Evolutionary conservation across 345 rosid species (phyloP).

Genomic region (Noccaea bulbosa): DNA sequence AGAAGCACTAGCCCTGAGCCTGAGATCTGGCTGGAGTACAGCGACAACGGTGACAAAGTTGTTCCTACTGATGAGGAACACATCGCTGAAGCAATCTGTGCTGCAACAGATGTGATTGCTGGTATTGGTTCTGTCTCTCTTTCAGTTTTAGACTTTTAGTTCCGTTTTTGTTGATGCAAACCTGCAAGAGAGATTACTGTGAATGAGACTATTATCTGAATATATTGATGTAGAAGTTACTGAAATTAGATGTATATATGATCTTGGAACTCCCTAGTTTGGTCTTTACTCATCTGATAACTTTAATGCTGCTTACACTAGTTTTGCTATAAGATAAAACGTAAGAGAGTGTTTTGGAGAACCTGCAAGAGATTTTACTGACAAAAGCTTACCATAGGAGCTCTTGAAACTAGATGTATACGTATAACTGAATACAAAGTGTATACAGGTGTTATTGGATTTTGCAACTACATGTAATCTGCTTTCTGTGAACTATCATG

Average conservation of each 20-base stretch:
- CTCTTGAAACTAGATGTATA: too few relatives aligned
- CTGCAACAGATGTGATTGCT: slow-evolving; percentile 55
- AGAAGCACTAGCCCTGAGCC: slow-evolving; percentile 26
- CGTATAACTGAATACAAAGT: too few relatives aligned
- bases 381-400: too few relatives aligned
- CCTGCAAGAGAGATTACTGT: background rate
- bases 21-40: slow-evolving; percentile 36
- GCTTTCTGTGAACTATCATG: background rate
- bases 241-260: background rate
- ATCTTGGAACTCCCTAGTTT: background rate
- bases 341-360: background rate
- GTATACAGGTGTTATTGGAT: too few relatives aligned
- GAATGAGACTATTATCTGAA: background rate
- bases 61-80: slow-evolving; percentile 40
- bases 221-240: background rate
- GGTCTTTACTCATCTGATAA: background rate
- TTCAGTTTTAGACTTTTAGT: background rate
- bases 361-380: too few relatives aligned
- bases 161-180: too few relatives aligned
- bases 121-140: background rate
- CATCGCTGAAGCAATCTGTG: slow-evolving; percentile 38
- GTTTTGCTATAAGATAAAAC: background rate
- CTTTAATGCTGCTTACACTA: background rate
- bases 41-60: slow-evolving; percentile 3
- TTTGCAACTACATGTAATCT: too few relatives aligned